phyloP scores from a whole-genome alignment of 192 early-diverging fungal species.

The Coemansia sp. region DNA sequence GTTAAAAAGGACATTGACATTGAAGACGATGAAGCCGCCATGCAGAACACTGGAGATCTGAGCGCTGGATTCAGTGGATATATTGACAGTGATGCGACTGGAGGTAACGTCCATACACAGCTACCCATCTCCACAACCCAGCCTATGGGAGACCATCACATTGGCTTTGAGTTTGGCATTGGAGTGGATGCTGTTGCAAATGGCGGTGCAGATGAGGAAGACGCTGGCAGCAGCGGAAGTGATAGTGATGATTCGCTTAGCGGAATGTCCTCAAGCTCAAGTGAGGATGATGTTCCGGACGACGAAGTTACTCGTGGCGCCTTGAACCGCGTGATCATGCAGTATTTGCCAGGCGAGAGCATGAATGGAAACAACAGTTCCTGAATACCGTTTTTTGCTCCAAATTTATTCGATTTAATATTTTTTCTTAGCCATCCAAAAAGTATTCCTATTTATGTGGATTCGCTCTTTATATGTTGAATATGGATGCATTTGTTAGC shows the following conservation, averaged over 20 bases:
- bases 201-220: slow-evolving; percentile 6
- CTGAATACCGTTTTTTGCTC: background rate
- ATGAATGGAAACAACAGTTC: background rate
- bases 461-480: background rate
- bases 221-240: slow-evolving; percentile 7
- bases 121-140: background rate
- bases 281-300: slow-evolving; percentile 50
- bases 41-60: background rate
- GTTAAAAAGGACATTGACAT: slow-evolving; percentile 48
- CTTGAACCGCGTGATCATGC: slow-evolving; percentile 32
- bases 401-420: background rate
- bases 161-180: background rate
- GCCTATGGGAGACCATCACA: background rate
- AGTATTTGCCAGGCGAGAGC: slow-evolving; percentile 24
- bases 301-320: slow-evolving; percentile 46
- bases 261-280: slow-evolving; percentile 49
- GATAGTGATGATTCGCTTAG: slow-evolving; percentile 40
- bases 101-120: background rate
- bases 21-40: slow-evolving; percentile 15
- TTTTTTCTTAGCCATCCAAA: background rate
- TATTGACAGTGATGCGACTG: slow-evolving; percentile 9
- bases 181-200: slow-evolving; percentile 4
- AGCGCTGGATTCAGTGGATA: slow-evolving; percentile 8
- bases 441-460: background rate
- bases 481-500: slow-evolving; percentile 6